Evolutionary conservation across 306 rosid species (phyloP), one percentile per base, ranked within the genome.

Genomic region (Vachellia pachyceras): DNA sequence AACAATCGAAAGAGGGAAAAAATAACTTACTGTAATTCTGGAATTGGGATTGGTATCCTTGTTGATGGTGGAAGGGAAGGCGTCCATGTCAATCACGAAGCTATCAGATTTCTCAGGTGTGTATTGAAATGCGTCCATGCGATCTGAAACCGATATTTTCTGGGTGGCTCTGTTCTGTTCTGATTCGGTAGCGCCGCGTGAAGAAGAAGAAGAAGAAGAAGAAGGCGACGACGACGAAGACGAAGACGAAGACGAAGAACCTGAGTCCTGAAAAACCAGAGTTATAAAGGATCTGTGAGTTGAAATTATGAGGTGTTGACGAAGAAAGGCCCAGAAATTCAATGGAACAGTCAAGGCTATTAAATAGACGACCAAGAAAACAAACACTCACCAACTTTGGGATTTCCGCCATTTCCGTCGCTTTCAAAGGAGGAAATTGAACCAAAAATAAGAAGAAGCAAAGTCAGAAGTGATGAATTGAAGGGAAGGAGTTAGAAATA

Each of bases 11-110:
- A 67, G 54, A 36, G 47, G 23, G 76, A 14, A 33, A n/a, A 37
- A n/a, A n/a, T n/a, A 20, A 52, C 20, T 47, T 37, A 92, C 98
- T 76, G 87, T 82, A 75, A 82, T 85, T 90, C 95, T 90, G 4
- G 98, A 82, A 88, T 90, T 90, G 11, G 91, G 4, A 39, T 82
- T 68, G 42, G 5, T 39, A 63, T 90, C 94, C 80, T 85, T 90
- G 64, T 76, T 88, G 78, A 49, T 57, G 73, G 60, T 63, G 76
- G 89, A 77, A 79, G 97, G 81, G 85, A 88, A 86, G 82, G 87
- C 75, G 29, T 91, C 90, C 97, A 94, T 90, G 63, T 94, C 97
- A 61, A 94, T 91, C 60, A 91, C 97, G 82, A 91, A 92, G 90
- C 88, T 94, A 73, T 91, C 97, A 14, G 86, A 39, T 77, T 82